These are phyloP conservation scores for Phytophthora pinifolia DNA, from an alignment of 352 stramenopile species.

Conservation along the genomic window DNA sequence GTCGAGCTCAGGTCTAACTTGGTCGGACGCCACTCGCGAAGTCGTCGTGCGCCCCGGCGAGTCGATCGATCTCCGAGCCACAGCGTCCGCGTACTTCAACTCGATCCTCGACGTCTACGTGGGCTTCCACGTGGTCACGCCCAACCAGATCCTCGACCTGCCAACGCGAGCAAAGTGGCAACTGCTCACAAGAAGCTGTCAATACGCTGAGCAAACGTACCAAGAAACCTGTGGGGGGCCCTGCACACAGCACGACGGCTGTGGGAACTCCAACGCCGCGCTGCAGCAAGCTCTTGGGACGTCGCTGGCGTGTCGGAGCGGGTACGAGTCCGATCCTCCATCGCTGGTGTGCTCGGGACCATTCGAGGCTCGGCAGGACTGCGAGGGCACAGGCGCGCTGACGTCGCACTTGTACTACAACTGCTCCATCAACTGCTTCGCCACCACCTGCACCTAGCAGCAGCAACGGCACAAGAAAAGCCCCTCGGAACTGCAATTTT, in stretches of 20 bases:
- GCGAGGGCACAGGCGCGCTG: constrained; percentile 33
- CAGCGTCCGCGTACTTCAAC: constrained; percentile 58
- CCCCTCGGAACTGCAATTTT: constrained; percentile 30
- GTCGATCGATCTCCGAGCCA: constrained; percentile 46
- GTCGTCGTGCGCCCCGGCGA: constrained; percentile 49
- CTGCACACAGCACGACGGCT: constrained; percentile 29
- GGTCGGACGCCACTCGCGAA: constrained; percentile 37
- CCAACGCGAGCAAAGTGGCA: constrained; percentile 48
- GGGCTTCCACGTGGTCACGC: constrained; percentile 68
- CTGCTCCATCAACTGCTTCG: constrained; percentile 57
- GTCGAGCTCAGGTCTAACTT: constrained; percentile 27
- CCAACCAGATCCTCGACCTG: constrained; percentile 71
- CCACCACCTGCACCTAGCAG: constrained; percentile 46
- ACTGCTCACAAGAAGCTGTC: constrained; percentile 61
- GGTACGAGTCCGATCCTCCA: constrained; percentile 50
- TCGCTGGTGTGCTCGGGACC: constrained; percentile 52
- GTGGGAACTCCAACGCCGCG: constrained; percentile 57
- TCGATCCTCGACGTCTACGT: constrained; percentile 65
- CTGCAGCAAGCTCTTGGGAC: constrained; percentile 33
- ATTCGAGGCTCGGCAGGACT: constrained; percentile 52
- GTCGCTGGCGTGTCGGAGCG: constrained; percentile 30
- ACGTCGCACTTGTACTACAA: constrained; percentile 61
- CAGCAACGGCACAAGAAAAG: constrained; percentile 12
- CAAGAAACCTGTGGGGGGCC: constrained; percentile 48
- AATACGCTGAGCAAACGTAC: constrained; percentile 52